These are phyloP conservation scores for Cyberlindnera subsufficiens DNA, from an alignment of 805 yeast genomes.

Conservation along the genomic window DNA sequence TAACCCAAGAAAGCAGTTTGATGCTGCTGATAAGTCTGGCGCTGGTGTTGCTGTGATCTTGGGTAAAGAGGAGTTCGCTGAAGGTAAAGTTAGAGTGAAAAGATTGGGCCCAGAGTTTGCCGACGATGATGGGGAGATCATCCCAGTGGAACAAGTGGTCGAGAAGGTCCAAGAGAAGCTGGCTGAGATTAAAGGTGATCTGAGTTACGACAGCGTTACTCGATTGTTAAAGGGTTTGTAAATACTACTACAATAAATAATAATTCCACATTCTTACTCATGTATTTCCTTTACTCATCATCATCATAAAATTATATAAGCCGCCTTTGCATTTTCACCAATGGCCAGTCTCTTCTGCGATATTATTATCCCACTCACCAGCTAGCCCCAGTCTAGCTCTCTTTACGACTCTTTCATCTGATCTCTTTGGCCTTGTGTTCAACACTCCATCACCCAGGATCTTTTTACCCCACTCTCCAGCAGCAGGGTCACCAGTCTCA, in stretches of 20 bases:
- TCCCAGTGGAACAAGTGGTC: slow-evolving; percentile 57
- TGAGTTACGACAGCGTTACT: slow-evolving; percentile 59
- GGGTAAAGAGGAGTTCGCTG: slow-evolving; percentile 85
- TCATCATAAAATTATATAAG: neutral
- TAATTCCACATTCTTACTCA: neutral
- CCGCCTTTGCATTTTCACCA: slow-evolving; percentile 19
- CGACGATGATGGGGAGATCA: slow-evolving; percentile 81
- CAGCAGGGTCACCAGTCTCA: slow-evolving; percentile 92
- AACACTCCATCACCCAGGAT: slow-evolving; percentile 48
- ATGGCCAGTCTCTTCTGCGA: slow-evolving; percentile 27
- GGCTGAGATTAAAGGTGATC: slow-evolving; percentile 38
- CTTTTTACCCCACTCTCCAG: slow-evolving; percentile 86
- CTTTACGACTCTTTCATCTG: slow-evolving; percentile 13
- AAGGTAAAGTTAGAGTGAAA: slow-evolving; percentile 82
- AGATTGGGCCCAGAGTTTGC: slow-evolving; percentile 83
- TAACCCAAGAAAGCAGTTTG: slow-evolving; percentile 93
- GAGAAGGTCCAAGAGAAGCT: slow-evolving; percentile 44
- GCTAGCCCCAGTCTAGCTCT: slow-evolving; percentile 27
- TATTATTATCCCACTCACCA: slow-evolving; percentile 24
- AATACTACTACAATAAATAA: neutral
- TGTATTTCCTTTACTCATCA: too few species aligned
- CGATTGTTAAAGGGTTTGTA: slow-evolving; percentile 41
- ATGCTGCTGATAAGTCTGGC: slow-evolving; percentile 94
- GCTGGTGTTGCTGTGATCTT: slow-evolving; percentile 86
- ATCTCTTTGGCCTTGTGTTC: slow-evolving; percentile 17